Conservation (phyloP, 2,329 filamentous ascomycete species). For the Colletotrichum eleusines region DNA sequence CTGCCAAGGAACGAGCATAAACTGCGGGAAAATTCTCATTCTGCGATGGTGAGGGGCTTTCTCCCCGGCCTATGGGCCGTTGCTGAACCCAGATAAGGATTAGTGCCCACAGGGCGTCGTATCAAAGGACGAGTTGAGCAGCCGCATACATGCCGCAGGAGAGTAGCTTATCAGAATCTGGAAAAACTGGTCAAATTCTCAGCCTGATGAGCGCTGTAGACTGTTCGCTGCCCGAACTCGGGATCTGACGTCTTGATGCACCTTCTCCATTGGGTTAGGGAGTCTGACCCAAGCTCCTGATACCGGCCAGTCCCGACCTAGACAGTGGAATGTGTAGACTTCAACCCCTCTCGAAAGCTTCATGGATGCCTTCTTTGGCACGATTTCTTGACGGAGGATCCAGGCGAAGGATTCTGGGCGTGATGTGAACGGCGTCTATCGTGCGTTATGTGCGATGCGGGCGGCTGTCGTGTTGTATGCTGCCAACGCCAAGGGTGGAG, state of each 20-base stretch:
- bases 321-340: background rate
- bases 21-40: background rate
- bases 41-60: background rate
- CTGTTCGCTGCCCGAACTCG: background rate
- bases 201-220: background rate
- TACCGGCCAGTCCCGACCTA: background rate
- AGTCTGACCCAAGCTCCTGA: background rate
- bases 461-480: background rate
- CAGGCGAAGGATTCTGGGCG: conserved; percentile 11
- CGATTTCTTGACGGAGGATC: conserved; percentile 17
- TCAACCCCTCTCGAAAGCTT: background rate
- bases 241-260: background rate
- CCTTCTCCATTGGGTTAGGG: conserved; percentile 30
- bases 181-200: background rate
- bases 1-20: conserved; percentile 24
- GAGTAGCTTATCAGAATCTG: background rate
- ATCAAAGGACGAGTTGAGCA: background rate
- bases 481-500: background rate
- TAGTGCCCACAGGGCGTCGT: too few species aligned
- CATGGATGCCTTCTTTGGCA: conserved; percentile 14
- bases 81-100: background rate
- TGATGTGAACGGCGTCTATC: background rate
- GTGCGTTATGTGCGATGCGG: background rate
- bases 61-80: background rate
- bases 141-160: background rate